These are phyloP conservation scores for Dysphania ambrosioides DNA, from an alignment of 148 eudicot species.

Conservation along the genomic window DNA sequence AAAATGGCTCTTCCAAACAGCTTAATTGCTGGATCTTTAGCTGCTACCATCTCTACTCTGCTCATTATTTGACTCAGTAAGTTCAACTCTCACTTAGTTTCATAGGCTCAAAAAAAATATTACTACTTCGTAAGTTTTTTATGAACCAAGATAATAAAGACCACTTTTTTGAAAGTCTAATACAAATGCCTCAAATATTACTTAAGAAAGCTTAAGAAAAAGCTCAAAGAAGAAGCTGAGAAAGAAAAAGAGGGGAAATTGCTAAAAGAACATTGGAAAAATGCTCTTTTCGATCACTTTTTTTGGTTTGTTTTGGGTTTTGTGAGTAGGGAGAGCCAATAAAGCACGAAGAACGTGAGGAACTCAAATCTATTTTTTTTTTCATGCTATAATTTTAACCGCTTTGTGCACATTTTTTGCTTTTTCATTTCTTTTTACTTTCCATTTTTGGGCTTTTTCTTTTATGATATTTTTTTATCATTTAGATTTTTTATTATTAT, in stretches of 20 bases:
- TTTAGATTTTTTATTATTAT: no score
- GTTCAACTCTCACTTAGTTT: no score
- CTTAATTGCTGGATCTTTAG: constrained; percentile 35
- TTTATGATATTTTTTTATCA: background rate
- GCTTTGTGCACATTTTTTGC: background rate
- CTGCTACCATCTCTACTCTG: constrained; percentile 23
- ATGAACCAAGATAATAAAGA: constrained; percentile 13
- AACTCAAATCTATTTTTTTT: constrained; percentile 4
- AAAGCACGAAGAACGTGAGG: constrained; percentile 31
- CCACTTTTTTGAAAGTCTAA: constrained; percentile 19
- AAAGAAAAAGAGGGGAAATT: constrained; percentile 3
- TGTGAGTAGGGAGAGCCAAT: background rate
- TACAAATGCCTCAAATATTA: constrained; percentile 17
- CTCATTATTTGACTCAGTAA: background rate
- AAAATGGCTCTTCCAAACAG: constrained; percentile 35
- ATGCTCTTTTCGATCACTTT: constrained; percentile 19
- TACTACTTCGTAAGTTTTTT: no score
- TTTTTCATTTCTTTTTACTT: background rate
- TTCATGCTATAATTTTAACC: constrained; percentile 1
- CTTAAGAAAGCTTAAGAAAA: constrained; percentile 14
- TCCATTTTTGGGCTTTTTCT: background rate
- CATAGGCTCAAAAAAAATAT: background rate
- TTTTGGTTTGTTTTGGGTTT: background rate
- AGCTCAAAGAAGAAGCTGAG: background rate
- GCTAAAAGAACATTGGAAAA: constrained; percentile 9